Evolutionary conservation across 768 basidiomycete species (phyloP).

Genomic region (Suillus sp.): DNA sequence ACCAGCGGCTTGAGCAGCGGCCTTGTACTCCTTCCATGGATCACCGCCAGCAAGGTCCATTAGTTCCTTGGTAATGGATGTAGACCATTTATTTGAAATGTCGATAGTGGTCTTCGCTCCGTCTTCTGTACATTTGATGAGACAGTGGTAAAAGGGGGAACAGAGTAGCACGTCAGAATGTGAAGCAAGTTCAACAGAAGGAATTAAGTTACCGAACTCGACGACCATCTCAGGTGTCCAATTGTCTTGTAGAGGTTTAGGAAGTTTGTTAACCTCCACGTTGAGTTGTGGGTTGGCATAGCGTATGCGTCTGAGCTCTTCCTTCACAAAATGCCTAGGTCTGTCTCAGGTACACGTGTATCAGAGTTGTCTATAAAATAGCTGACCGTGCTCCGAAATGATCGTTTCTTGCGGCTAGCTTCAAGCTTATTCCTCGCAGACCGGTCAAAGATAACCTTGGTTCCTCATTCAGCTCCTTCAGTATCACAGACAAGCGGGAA

Average conservation of each 20-base stretch:
- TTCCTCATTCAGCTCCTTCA: slow-evolving; percentile 49
- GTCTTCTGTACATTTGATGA: slow-evolving; percentile 41
- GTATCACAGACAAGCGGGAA: slow-evolving; percentile 55
- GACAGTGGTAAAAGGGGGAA: not conserved
- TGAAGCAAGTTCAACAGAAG: not conserved
- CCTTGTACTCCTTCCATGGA: slow-evolving; percentile 59
- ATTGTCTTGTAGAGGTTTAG: slow-evolving; percentile 52
- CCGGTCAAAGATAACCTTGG: slow-evolving; percentile 53
- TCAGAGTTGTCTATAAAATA: not conserved
- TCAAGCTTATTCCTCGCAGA: slow-evolving; percentile 56
- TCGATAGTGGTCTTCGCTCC: slow-evolving; percentile 50
- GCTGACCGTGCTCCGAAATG: slow-evolving; percentile 75
- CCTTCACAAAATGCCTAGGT: slow-evolving; percentile 69
- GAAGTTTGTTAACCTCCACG: slow-evolving; percentile 57
- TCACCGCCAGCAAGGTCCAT: slow-evolving; percentile 68
- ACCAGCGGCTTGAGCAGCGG: slow-evolving; percentile 46
- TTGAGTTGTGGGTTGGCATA: slow-evolving; percentile 71
- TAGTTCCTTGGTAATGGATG: slow-evolving; percentile 65
- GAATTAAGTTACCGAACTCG: slow-evolving; percentile 57
- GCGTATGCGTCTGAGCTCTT: slow-evolving; percentile 76
- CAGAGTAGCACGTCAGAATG: not conserved
- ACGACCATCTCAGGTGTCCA: slow-evolving; percentile 66
- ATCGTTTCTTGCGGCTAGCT: slow-evolving; percentile 62
- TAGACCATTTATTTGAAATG: slow-evolving; percentile 70
- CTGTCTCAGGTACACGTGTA: slow-evolving; percentile 25